Evolutionary conservation across 2,329 filamentous ascomycete genomes (phyloP).

Genomic region (Lasiodiplodia gonubiensis): DNA sequence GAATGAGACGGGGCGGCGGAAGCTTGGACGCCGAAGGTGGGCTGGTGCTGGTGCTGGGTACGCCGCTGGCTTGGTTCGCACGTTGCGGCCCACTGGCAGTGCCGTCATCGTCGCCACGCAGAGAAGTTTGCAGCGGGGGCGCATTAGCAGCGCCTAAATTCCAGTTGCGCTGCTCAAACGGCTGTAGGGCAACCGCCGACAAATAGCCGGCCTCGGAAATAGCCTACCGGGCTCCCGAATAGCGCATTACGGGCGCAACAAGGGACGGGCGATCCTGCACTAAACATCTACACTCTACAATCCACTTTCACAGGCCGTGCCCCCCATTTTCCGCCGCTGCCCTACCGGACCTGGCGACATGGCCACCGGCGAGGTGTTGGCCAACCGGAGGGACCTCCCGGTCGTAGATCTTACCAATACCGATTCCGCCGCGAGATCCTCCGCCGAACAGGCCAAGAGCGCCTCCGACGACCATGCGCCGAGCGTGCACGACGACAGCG

Average conservation of each 20-base stretch:
- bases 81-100: neutral
- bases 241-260: slow-evolving; percentile 14
- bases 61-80: neutral
- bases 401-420: slow-evolving; percentile 22
- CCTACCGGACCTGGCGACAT: slow-evolving; percentile 17
- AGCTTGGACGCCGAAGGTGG: neutral
- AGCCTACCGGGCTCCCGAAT: slow-evolving; percentile 8
- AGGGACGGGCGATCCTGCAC: slow-evolving; percentile 20
- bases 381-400: slow-evolving; percentile 24
- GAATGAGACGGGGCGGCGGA: slow-evolving; percentile 6
- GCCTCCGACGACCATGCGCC: slow-evolving; percentile 20
- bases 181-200: neutral
- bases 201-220: slow-evolving; percentile 14
- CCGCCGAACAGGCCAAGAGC: slow-evolving; percentile 20
- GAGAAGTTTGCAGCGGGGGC: neutral
- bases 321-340: slow-evolving; percentile 9
- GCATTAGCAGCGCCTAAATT: neutral
- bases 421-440: slow-evolving; percentile 21
- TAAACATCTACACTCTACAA: slow-evolving; percentile 26
- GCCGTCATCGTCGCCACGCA: slow-evolving; percentile 16
- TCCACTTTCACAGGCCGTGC: slow-evolving; percentile 3
- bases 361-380: slow-evolving; percentile 27
- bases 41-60: neutral
- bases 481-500: slow-evolving; percentile 32
- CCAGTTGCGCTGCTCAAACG: neutral